A percentile compares a stretch with the other conserved stretches of the same genome.
Conservation (phyloP, 2,329 filamentous ascomycete species). For the Moelleriella libera region DNA sequence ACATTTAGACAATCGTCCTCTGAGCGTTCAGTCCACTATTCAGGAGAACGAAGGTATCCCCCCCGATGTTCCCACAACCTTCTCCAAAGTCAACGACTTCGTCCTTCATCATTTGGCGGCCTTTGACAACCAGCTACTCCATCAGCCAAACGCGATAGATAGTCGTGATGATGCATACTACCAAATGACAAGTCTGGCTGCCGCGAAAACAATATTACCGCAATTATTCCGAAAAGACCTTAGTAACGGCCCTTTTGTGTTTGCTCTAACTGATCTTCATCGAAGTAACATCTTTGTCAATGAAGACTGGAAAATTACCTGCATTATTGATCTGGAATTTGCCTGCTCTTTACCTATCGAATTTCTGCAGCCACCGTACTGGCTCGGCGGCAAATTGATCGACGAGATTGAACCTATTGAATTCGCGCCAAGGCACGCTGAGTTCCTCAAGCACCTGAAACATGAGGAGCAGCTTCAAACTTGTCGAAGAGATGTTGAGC, state of each 20-base stretch:
- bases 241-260: conserved; percentile 12
- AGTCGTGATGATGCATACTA: conserved; percentile 4
- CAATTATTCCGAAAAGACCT: conserved; percentile 10
- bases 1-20: conserved; percentile 11
- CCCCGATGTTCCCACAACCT: conserved; percentile 5
- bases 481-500: background rate
- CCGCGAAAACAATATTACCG: conserved; percentile 5
- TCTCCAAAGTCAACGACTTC: conserved; percentile 6
- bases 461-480: conserved; percentile 3
- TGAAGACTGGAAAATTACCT: conserved; percentile 17
- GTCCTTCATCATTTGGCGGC: conserved; percentile 5
- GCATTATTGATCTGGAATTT: conserved; percentile 18
- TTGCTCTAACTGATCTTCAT: conserved; percentile 16
- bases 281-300: conserved; percentile 20
- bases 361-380: conserved; percentile 7
- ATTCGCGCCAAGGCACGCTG: conserved; percentile 2
- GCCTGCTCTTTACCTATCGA: conserved; percentile 15
- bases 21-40: conserved; percentile 4
- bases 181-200: conserved; percentile 8
- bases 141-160: conserved; percentile 8
- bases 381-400: conserved; percentile 16
- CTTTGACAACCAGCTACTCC: conserved; percentile 7
- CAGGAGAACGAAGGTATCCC: conserved; percentile 8
- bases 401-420: conserved; percentile 1
- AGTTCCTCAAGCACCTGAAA: conserved; percentile 2